Conservation (phyloP, 1,139 yeast genomes). For the Blastobotrys arbuscula region DNA sequence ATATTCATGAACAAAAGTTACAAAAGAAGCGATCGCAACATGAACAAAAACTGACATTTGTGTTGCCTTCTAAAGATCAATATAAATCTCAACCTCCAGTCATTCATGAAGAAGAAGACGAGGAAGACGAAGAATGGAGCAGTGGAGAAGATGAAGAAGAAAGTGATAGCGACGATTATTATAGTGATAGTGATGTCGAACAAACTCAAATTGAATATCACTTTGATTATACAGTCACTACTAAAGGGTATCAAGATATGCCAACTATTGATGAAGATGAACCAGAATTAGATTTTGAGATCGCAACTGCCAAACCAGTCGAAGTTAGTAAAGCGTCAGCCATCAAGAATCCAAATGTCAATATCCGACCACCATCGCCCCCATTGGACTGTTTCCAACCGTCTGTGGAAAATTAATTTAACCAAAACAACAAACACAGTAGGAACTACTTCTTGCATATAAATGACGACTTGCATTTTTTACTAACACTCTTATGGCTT, state of each 20-base stretch:
- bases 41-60: constrained; percentile 8
- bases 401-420: not conserved
- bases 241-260: constrained; percentile 16
- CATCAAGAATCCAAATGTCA: not conserved
- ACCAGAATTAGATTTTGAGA: constrained; percentile 9
- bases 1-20: constrained; percentile 17
- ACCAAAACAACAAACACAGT: not conserved
- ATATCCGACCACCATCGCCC: constrained; percentile 12
- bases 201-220: constrained; percentile 1
- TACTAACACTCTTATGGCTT: no score
- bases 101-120: constrained; percentile 9
- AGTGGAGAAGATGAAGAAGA: not conserved
- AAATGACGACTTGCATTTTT: no score
- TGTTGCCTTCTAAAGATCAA: constrained; percentile 1
- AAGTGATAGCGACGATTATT: not conserved
- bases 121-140: not conserved
- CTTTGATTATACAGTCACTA: constrained; percentile 1
- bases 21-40: constrained; percentile 3
- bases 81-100: not conserved
- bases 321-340: not conserved
- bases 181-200: not conserved
- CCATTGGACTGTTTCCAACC: constrained; percentile 1
- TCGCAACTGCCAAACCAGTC: constrained; percentile 8
- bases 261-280: constrained; percentile 25
- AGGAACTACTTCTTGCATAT: no score